Evolutionary conservation across 176 grass and related monocot species (phyloP).

Genomic region (Carex myosuroides): DNA sequence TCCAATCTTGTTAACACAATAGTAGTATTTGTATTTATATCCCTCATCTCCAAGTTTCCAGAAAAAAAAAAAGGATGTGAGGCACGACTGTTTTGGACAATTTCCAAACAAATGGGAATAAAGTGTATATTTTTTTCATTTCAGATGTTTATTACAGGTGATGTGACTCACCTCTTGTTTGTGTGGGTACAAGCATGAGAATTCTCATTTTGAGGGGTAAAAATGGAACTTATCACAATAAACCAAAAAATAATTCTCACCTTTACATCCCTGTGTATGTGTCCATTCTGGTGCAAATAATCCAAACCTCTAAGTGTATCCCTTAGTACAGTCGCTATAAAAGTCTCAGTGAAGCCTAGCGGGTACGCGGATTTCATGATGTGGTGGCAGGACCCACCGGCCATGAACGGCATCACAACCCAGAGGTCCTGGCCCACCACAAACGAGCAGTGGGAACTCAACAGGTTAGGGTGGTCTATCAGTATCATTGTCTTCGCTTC

Average conservation of each 20-base stretch:
- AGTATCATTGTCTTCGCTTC: conserved; percentile 90
- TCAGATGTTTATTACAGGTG: neutral
- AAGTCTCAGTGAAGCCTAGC: conserved; percentile 56
- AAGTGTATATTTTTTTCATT: neutral
- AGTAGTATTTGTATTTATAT: neutral
- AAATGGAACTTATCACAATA: neutral
- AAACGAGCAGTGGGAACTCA: conserved; percentile 79
- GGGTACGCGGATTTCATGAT: conserved; percentile 79
- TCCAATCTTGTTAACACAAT: neutral
- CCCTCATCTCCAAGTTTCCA: neutral
- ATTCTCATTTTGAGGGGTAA: neutral
- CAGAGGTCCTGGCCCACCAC: conserved; percentile 43
- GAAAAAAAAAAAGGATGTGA: neutral
- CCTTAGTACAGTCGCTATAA: conserved; percentile 73
- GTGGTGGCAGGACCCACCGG: conserved; percentile 80
- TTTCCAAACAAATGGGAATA: conserved; percentile 8
- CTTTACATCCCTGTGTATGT: conserved; percentile 91
- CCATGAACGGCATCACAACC: conserved; percentile 96
- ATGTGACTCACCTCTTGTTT: neutral
- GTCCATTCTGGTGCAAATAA: conserved; percentile 79
- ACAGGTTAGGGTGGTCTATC: conserved; percentile 77
- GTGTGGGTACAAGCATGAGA: neutral
- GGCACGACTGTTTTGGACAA: too few relatives aligned
- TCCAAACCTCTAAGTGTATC: conserved; percentile 62
- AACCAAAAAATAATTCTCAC: conserved; percentile 10